Base-by-base conservation (phyloP, 2,329 filamentous ascomycete genomes). In the Trichoderma sp. region DNA sequence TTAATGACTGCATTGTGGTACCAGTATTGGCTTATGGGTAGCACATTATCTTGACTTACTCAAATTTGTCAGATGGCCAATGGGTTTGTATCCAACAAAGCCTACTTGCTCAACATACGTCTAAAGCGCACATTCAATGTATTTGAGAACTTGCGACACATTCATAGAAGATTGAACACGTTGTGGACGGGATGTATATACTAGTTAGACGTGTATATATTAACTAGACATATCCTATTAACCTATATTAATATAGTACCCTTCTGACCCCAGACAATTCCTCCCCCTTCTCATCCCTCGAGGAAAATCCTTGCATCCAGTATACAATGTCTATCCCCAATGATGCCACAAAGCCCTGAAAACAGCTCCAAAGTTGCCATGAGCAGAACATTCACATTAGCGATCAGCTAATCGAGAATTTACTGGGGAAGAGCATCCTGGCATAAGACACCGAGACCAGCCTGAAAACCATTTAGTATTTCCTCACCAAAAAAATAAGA, bases 401-500 rank as follows among this genome's bases (percentile, higher is more conserved):
- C 27, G n/a, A 34, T 27, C 12, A 13, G 10, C 52, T 22, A 39
- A 34, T 12, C 15, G 37, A 34, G 37, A 34, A 37, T 42, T 63
- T 63, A 67, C 48, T 63, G 5, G 39, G 42, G 53, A 17, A 67
- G 53, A 32, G 64, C 54, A 42, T 67, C 54, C 29, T 50, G 22
- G 54, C 64, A 67, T 7, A 67, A 5, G 45, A 67, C 32, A 35
- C 56, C 64, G 27, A 67, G 34, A 3, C 12, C 34, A 3, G 35
- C 56, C 64, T 67, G 5, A 9, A 12, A 27, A 35, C 7, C 2
- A 4, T 5, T 67, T 53, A 56, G 6, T n/a, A 52, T 12, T 9
- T 48, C 6, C 2, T 25, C 27, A 25, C 4, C 2, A 3, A 15
- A 9, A 22, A 5, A 13, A 52, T 2, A 10, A 52, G 19, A 25